Base-by-base conservation (phyloP, 176 grass and related monocot species). In the Urochloa ruziziensis region DNA sequence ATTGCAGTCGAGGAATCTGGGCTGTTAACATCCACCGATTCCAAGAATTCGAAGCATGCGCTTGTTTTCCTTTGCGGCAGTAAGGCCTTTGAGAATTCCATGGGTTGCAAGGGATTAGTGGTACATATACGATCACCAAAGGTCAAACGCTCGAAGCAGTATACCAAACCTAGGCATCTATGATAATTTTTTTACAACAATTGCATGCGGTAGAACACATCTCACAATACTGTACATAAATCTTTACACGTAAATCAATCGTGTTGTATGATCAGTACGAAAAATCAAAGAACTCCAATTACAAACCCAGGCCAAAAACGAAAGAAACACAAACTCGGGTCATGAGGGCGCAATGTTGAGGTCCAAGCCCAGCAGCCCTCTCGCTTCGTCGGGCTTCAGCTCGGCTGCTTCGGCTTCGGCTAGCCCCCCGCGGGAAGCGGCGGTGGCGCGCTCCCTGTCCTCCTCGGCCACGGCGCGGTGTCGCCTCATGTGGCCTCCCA, bases 401-500 rank as follows among this genome's bases (percentile, higher is more conserved):
- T 57, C 64, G 12, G 23, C 65, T 12, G 23, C 46, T 33, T 80
- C 33, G n/a, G 3, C 29, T 47, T 60, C n/a, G n/a, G n/a, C n/a
- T n/a, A n/a, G n/a, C n/a, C n/a, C 25, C 19, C 33, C 35, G 6
- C 4, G 7, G 0, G 56, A 59, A 59, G 3, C n/a, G 18, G 10
- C 48, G 28, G 19, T 4, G 64, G 25, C 43, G 40, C 24, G 14
- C 32, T 4, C 12, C 19, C 4, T 4, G 6, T 29, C 47, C 21
- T 54, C 78, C 2, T 46, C 53, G 17, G 29, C 72, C 2, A 60
- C 63, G 44, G 77, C 44, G 27, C 80, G 78, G 82, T 95, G 93
- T 0, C 90, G 89, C 67, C 90, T 69, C 93, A 94, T 94, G 90
- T 94, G 93, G 10, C 93, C 93, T 0, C 93, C 93, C 21, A 92